Conservation (phyloP, 2,329 filamentous ascomycete species). For the Arthrobotrys conoides region DNA sequence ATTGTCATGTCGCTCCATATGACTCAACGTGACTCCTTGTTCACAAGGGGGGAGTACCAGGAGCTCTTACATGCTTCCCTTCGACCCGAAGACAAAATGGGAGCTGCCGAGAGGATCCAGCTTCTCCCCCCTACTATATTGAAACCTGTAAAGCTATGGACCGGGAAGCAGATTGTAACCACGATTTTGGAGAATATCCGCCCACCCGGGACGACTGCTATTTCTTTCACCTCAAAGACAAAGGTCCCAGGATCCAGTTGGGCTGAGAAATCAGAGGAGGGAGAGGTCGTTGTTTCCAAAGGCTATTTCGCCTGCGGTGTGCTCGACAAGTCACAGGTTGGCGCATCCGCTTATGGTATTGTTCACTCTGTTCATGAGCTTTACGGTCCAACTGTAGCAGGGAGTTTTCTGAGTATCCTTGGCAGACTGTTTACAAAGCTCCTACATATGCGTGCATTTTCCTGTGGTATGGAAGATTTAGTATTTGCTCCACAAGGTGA, state of each 20-base stretch:
- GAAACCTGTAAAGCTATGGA: constrained; percentile 88
- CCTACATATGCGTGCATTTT: constrained; percentile 93
- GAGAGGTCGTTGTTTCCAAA: constrained; percentile 83
- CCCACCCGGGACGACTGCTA: constrained; percentile 79
- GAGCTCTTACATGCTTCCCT: constrained; percentile 93
- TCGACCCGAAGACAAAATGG: constrained; percentile 76
- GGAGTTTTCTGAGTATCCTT: constrained; percentile 88
- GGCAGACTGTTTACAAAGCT: constrained; percentile 90
- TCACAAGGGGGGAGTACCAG: constrained; percentile 88
- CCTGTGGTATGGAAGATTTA: constrained; percentile 96
- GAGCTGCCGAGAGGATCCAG: constrained; percentile 77
- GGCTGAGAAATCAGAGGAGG: constrained; percentile 83
- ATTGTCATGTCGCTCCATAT: constrained; percentile 93
- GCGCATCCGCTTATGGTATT: constrained; percentile 86
- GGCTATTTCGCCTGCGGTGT: constrained; percentile 92
- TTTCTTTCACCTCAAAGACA: constrained; percentile 71
- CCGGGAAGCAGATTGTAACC: constrained; percentile 94
- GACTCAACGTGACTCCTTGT: constrained; percentile 91
- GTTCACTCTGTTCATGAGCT: constrained; percentile 94
- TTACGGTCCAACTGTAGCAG: constrained; percentile 88
- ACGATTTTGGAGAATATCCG: constrained; percentile 93
- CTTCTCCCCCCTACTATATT: constrained; percentile 84
- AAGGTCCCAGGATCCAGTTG: constrained; percentile 84
- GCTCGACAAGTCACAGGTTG: constrained; percentile 94
- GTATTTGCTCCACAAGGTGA: constrained; percentile 87